phyloP scores from a whole-genome alignment of 1,284 basidiomycete species.

The Omphalotus olearius region DNA sequence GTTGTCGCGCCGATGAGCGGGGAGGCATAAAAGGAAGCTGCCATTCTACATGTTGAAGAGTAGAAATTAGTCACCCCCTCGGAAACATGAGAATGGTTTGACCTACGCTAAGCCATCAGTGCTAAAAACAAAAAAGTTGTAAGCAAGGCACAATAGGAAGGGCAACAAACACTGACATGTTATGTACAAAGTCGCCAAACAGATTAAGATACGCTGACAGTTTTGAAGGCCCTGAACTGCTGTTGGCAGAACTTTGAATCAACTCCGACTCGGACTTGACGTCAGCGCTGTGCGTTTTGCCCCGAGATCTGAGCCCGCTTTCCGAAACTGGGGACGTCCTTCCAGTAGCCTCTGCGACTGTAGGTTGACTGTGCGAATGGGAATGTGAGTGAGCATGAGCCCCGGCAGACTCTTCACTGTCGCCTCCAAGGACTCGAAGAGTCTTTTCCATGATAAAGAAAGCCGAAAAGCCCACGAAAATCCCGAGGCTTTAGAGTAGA shows the following conservation, averaged over 20 bases:
- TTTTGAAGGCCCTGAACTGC: conserved; percentile 57
- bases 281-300: background rate
- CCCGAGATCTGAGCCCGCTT: conserved; percentile 19
- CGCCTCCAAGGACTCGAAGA: conserved; percentile 71
- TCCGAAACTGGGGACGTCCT: conserved; percentile 19
- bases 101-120: conserved; percentile 84
- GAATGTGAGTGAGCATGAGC: conserved; percentile 54
- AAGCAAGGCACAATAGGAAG: conserved; percentile 18
- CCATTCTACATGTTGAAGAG: conserved; percentile 55
- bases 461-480: conserved; percentile 80
- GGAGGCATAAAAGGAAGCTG: conserved; percentile 86
- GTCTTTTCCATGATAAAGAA: conserved; percentile 93
- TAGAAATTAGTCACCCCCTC: conserved; percentile 1
- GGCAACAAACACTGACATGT: conserved; percentile 53
- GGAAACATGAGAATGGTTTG: conserved; percentile 6
- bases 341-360: conserved; percentile 32
- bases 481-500: conserved; percentile 51
- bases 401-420: conserved; percentile 44
- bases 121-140: conserved; percentile 32
- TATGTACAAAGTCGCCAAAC: conserved; percentile 87
- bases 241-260: conserved; percentile 12
- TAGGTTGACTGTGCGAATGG: conserved; percentile 28
- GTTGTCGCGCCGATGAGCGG: conserved; percentile 88
- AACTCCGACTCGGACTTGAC: conserved; percentile 17
- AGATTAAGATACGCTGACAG: conserved; percentile 87